Base-by-base conservation (phyloP, 192 early-diverging fungal genomes). In the Backusella liffmaniae region DNA sequence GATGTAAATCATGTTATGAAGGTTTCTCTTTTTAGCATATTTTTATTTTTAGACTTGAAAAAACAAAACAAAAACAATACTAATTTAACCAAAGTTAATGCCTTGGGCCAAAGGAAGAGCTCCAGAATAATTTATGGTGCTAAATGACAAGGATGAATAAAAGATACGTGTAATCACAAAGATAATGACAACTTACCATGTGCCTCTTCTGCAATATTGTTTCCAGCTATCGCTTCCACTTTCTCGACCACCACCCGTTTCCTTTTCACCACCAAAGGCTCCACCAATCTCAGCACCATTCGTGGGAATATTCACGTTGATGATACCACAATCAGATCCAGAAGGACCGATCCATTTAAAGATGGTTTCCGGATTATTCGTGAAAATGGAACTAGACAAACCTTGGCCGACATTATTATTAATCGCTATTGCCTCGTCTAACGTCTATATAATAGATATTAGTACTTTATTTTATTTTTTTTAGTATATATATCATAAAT, bases 251-350 rank as follows among this genome's bases (percentile, higher is more conserved):
- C 96, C 94, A 70, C 96, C 96, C 32, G 95, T 96, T 80, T 98
- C 97, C 88, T 98, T 98, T 86, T 98, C 95, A 69, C 97, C 97
- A 59, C 97, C 97, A 86, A 98, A 97, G 6, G 97, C 97, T 56
- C 96, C 95, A 49, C 97, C 97, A 83, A 98, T 96, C 87, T 98
- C 97, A 35, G 97, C 96, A 51, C 97, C 97, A 83, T 94, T 96
- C 70, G 97, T 97, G 30, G 97, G 96, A 77, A 98, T 93, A 88
- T 98, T 98, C 72, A 96, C 92, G 84, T 97, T 97, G 82, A 96
- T 94, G 36, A 93, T 93, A 69, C 95, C 95, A 72, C 94, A 96
- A 86, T 98, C 96, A 18, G 94, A 95, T 44, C 96, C 96, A 15
- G 87, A 78, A 32, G 96, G 92, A 15, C 96, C 95, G 75, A 93